Conservation (phyloP, 148 eudicot genomes). For the Chenopodium album region DNA sequence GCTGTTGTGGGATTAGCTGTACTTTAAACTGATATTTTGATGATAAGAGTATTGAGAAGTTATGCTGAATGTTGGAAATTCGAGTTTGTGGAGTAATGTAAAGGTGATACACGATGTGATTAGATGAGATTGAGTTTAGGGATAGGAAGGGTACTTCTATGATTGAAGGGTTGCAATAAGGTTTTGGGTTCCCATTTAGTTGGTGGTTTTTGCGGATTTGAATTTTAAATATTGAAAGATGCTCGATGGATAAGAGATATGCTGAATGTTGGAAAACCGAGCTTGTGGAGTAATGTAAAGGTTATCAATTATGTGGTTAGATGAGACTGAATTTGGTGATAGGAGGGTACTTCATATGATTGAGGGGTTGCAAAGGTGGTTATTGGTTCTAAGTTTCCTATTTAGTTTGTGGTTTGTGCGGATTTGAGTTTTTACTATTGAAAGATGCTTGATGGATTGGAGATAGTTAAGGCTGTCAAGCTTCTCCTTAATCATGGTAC, state of each 20-base stretch:
- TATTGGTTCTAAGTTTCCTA: background rate
- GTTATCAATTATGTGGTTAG: background rate
- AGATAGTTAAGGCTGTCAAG: background rate
- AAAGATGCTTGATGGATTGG: background rate
- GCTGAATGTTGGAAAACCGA: background rate
- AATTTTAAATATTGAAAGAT: background rate
- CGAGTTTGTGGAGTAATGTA: background rate
- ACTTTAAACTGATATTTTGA: background rate
- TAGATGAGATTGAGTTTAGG: background rate
- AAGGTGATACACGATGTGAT: background rate
- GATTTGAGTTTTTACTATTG: background rate
- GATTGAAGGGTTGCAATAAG: background rate
- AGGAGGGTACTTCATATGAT: background rate
- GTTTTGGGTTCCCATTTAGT: background rate
- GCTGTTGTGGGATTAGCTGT: background rate
- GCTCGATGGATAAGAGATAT: background rate
- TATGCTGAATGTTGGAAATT: background rate
- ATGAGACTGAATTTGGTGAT: background rate
- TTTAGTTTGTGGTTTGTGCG: background rate
- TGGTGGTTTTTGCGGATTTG: background rate
- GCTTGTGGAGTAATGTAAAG: background rate
- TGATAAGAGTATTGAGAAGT: background rate
- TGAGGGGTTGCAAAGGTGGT: background rate
- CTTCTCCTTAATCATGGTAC: background rate
- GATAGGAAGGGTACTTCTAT: background rate